Evolutionary conservation across 352 stramenopile genomes (phyloP).

Genomic region (Globisporangium irregulare): DNA sequence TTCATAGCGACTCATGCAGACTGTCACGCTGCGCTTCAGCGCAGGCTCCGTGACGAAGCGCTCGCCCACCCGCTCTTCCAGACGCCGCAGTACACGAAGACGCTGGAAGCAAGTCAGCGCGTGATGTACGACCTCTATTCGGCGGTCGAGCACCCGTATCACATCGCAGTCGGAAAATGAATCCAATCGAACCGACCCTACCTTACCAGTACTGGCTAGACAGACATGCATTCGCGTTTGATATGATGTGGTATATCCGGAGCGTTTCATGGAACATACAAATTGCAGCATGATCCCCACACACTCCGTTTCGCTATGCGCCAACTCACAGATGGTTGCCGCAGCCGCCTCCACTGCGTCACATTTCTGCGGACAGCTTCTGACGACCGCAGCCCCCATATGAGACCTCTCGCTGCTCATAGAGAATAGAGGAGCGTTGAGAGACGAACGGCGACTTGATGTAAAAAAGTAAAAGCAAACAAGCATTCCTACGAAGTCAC

Average conservation of each 20-base stretch:
- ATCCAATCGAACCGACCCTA: no score
- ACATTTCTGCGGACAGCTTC: conserved; percentile 37
- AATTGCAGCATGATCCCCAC: conserved; percentile 79
- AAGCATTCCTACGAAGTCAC: background rate
- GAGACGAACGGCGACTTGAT: conserved; percentile 8
- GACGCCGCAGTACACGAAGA: conserved; percentile 30
- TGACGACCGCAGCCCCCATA: conserved; percentile 4
- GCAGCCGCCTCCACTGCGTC: conserved; percentile 21
- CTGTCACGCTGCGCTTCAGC: conserved; percentile 18
- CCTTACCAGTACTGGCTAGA: no score
- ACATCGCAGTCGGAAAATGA: conserved; percentile 23
- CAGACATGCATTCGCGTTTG: no score
- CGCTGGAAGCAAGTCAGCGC: conserved; percentile 40
- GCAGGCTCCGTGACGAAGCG: conserved; percentile 22
- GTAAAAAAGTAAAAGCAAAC: background rate
- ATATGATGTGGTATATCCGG: conserved; percentile 29
- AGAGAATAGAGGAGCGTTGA: conserved; percentile 15
- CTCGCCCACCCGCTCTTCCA: conserved; percentile 31
- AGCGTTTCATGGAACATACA: conserved; percentile 75
- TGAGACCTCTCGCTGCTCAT: conserved; percentile 19
- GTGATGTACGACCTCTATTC: conserved; percentile 33
- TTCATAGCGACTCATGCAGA: conserved; percentile 26
- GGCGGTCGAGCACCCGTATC: conserved; percentile 23
- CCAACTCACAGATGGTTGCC: conserved; percentile 26
- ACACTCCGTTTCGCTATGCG: conserved; percentile 59